Conservation (phyloP, 2,329 filamentous ascomycete species). For the Aspergillus pseudoglaucus region DNA sequence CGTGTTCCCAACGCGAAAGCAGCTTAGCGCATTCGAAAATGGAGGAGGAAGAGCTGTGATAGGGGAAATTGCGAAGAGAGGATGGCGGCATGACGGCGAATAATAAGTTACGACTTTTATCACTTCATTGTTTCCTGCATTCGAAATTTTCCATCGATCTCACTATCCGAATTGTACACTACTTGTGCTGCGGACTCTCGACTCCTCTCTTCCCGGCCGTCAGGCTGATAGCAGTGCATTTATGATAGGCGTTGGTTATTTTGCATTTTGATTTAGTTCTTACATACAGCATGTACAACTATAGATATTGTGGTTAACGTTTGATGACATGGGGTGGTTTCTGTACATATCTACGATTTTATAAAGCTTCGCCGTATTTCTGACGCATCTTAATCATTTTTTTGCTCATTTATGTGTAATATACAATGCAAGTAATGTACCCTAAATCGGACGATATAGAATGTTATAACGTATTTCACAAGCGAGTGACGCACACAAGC, state of each 20-base stretch:
- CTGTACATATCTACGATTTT: background rate
- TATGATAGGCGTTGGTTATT: conserved; percentile 13
- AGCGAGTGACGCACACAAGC: too few relatives aligned
- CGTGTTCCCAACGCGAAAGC: conserved; percentile 19
- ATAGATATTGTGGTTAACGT: background rate
- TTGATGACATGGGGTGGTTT: background rate
- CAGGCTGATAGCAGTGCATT: conserved; percentile 1
- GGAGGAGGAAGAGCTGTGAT: background rate
- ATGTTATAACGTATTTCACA: too few relatives aligned
- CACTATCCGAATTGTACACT: background rate
- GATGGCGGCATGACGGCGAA: background rate
- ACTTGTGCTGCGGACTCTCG: background rate
- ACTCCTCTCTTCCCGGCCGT: background rate
- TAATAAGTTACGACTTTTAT: background rate
- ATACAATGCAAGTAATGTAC: too few relatives aligned
- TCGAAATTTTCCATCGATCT: background rate
- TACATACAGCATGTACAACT: background rate
- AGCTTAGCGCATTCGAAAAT: conserved; percentile 15
- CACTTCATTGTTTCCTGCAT: background rate
- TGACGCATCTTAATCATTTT: background rate
- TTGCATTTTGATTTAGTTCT: background rate
- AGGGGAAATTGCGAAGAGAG: background rate
- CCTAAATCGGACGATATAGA: too few relatives aligned
- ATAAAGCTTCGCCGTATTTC: too few relatives aligned
- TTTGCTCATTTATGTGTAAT: background rate